A percentile compares a stretch with the other conserved stretches of the same genome.
These are phyloP conservation scores for Euphorbia peplus DNA, from an alignment of 345 rosid species.

Conservation along the genomic window DNA sequence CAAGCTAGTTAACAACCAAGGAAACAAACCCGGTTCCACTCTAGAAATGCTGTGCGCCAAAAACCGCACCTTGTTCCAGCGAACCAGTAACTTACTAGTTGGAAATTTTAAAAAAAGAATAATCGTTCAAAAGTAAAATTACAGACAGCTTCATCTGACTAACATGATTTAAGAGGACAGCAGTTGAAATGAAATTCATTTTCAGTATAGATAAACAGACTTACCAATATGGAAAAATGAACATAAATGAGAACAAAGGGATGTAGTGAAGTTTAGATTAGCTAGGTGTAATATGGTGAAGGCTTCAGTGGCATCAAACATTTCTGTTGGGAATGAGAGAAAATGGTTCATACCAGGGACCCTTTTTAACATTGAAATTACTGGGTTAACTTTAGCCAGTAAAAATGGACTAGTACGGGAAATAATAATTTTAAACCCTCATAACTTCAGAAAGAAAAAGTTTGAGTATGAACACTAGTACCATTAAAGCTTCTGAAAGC, in stretches of 20 bases:
- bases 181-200: neutral
- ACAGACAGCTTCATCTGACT: neutral
- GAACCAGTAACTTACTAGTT: neutral
- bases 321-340: neutral
- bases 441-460: slow-evolving; percentile 1
- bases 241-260: neutral
- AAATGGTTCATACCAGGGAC: neutral
- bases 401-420: neutral
- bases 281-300: neutral
- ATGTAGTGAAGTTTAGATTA: neutral
- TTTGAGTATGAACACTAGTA: slow-evolving; percentile 24
- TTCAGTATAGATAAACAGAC: neutral
- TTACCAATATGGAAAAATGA: neutral
- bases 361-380: neutral
- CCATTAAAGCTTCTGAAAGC: slow-evolving; percentile 95
- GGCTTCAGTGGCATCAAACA: neutral
- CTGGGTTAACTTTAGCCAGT: neutral
- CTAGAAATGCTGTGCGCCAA: neutral
- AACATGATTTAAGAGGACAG: neutral
- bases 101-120: neutral
- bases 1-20: too few species aligned
- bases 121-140: too few species aligned
- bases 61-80: neutral
- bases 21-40: too few species aligned
- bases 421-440: neutral